Percentiles rank a stretch among this genome's conserved stretches.
phyloP scores from a whole-genome alignment of 345 rosid genomes.

The Citrus mangshanensis region DNA sequence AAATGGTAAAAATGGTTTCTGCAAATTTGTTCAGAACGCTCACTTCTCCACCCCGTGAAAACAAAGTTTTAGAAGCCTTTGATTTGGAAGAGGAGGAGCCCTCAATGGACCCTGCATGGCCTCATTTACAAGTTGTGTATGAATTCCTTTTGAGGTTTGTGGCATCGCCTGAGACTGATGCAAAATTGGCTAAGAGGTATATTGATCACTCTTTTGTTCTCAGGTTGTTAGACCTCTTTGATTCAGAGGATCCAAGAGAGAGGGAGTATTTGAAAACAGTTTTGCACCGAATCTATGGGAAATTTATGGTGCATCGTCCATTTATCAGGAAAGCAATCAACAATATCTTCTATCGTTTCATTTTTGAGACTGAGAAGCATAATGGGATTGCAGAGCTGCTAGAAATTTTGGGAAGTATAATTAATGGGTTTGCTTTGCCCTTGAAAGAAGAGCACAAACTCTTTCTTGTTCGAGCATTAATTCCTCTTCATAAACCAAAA shows the following conservation, averaged over 20 bases:
- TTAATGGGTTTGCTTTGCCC: conserved; percentile 85
- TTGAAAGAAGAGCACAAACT: conserved; percentile 90
- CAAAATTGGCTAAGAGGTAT: conserved; percentile 80
- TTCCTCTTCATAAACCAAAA: conserved; percentile 87
- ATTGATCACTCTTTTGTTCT: conserved; percentile 77
- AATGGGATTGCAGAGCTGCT: conserved; percentile 78
- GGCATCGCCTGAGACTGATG: conserved; percentile 76
- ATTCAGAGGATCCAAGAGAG: conserved; percentile 81
- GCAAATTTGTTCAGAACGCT: conserved; percentile 64
- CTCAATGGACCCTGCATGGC: conserved; percentile 77
- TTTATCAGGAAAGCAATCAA: conserved; percentile 81
- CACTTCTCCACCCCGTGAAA: conserved; percentile 61
- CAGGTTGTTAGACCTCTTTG: conserved; percentile 74
- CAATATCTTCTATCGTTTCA: conserved; percentile 73
- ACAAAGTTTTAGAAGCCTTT: conserved; percentile 56
- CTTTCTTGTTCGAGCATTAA: conserved; percentile 75
- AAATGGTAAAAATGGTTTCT: conserved; percentile 65
- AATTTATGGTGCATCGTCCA: conserved; percentile 90
- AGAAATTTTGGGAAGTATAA: conserved; percentile 87
- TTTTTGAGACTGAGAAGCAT: conserved; percentile 82
- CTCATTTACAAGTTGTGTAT: conserved; percentile 77
- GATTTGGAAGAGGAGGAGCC: conserved; percentile 88
- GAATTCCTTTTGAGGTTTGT: conserved; percentile 76
- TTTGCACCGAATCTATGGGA: conserved; percentile 77
- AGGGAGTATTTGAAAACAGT: conserved; percentile 77